These are phyloP conservation scores for Carallia pectinifolia DNA, from an alignment of 345 rosid genomes.

Conservation along the genomic window DNA sequence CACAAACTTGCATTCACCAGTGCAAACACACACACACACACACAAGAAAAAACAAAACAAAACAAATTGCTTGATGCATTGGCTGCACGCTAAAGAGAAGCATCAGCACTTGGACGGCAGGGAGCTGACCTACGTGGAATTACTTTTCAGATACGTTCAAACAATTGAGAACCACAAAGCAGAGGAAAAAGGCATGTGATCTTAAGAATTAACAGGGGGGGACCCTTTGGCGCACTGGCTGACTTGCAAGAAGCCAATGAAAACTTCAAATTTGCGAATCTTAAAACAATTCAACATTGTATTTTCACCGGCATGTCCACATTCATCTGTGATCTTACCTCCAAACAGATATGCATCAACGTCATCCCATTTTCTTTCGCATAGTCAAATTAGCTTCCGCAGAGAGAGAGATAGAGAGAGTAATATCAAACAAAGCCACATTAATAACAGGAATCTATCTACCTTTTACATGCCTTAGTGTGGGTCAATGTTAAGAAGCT, in stretches of 20 bases:
- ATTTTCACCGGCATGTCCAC: background rate
- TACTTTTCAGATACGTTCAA: constrained; percentile 18
- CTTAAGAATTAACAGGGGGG: background rate
- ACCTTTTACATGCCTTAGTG: no score
- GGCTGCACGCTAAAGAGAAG: background rate
- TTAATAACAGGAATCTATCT: no score
- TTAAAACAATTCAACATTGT: background rate
- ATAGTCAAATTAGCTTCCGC: constrained; percentile 16
- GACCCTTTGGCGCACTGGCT: constrained; percentile 14
- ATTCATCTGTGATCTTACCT: background rate
- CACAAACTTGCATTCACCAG: no score
- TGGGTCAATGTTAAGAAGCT: no score
- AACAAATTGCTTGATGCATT: background rate
- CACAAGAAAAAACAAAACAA: no score
- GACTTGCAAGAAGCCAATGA: constrained; percentile 20
- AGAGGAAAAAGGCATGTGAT: constrained; percentile 3
- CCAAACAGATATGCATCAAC: background rate
- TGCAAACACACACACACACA: background rate
- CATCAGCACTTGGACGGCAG: background rate
- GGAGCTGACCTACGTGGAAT: background rate
- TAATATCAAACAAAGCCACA: background rate
- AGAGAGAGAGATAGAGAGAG: background rate
- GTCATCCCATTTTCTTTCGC: background rate
- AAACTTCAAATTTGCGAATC: constrained; percentile 6
- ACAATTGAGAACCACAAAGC: constrained; percentile 36